These are phyloP conservation scores for Fusarium sp. DNA, from an alignment of 2,329 filamentous ascomycete genomes.

Conservation along the genomic window DNA sequence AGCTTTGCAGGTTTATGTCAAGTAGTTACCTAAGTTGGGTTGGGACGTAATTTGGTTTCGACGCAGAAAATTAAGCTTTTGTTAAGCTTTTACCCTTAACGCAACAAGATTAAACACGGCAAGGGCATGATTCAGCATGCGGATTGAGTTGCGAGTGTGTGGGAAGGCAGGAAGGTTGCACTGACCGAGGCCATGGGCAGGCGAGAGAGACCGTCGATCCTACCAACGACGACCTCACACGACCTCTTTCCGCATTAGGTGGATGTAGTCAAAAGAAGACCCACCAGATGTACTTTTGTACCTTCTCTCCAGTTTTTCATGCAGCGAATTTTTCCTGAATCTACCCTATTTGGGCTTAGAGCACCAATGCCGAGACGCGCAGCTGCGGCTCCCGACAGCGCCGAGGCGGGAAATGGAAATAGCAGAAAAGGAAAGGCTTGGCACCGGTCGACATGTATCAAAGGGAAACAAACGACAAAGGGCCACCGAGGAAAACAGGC, in stretches of 20 bases:
- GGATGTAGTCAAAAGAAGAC: slow-evolving; percentile 15
- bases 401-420: slow-evolving; percentile 34
- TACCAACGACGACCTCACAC: slow-evolving; percentile 20
- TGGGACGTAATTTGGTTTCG: not conserved
- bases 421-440: slow-evolving; percentile 20
- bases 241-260: slow-evolving; percentile 35
- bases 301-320: slow-evolving; percentile 1
- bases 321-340: slow-evolving; percentile 20
- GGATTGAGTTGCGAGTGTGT: not conserved
- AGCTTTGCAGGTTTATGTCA: not conserved
- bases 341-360: slow-evolving; percentile 14
- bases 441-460: slow-evolving; percentile 17
- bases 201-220: not conserved
- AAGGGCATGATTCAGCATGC: not conserved
- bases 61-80: slow-evolving; percentile 14
- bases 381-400: slow-evolving; percentile 28
- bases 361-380: slow-evolving; percentile 8
- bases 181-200: not conserved
- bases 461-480: not conserved
- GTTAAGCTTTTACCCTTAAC: not conserved
- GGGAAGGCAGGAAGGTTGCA: not conserved
- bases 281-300: slow-evolving; percentile 1
- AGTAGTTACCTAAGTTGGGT: not conserved
- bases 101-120: not conserved
- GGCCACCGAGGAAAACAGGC: not conserved